A percentile compares a stretch with the other conserved stretches of the same genome.
Evolutionary conservation across 257 asterid species (phyloP).

Genomic region (Solanum peruvianum): DNA sequence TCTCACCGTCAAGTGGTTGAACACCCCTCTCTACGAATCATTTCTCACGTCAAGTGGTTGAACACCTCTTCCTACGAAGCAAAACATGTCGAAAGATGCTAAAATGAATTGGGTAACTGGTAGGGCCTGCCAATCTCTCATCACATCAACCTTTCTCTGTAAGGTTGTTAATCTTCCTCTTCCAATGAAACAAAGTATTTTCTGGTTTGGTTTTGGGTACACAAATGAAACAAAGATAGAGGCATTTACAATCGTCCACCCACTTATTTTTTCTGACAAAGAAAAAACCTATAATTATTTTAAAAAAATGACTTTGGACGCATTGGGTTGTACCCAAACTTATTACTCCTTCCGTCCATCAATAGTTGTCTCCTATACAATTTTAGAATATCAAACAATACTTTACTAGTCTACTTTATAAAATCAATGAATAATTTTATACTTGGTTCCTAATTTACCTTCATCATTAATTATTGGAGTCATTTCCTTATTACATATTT

Average conservation of each 20-base stretch:
- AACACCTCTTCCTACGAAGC: not conserved
- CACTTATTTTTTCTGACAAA: not conserved
- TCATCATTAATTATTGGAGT: no score
- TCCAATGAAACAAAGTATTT: not conserved
- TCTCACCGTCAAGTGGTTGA: not conserved
- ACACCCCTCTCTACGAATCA: not conserved
- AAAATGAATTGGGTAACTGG: not conserved
- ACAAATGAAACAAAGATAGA: not conserved
- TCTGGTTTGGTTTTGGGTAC: not conserved
- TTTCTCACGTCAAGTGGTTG: no score
- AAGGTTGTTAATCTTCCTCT: not conserved
- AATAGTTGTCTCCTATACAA: no score
- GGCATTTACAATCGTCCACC: not conserved
- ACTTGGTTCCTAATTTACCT: no score
- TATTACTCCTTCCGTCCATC: no score
- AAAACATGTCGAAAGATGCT: rapidly evolving
- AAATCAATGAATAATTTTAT: no score
- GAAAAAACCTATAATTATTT: not conserved
- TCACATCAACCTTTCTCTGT: not conserved
- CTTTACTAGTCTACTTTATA: no score
- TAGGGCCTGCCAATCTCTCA: not conserved
- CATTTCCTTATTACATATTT: no score
- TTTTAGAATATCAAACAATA: no score
- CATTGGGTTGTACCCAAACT: not conserved
- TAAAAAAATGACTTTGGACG: not conserved